Conservation (phyloP, 805 yeast genomes). For the Lachancea kluyveri region DNA sequence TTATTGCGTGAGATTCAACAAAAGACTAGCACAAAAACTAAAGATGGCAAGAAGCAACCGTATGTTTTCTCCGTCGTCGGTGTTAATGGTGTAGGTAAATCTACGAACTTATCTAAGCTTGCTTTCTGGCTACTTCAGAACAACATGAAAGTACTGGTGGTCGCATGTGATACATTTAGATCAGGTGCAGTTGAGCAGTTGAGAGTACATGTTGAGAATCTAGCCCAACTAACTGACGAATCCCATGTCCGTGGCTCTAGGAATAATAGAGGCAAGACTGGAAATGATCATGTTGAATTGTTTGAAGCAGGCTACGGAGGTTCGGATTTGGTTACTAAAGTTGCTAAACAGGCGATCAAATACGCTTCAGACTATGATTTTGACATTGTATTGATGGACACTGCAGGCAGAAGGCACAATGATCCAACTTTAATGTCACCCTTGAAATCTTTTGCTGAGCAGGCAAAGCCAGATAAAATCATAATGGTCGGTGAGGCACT, state of each 20-base stretch:
- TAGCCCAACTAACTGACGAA: constrained; percentile 57
- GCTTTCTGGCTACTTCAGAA: constrained; percentile 96
- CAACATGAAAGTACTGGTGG: constrained; percentile 76
- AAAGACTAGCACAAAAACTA: constrained; percentile 20
- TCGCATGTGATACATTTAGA: constrained; percentile 97
- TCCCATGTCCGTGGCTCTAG: constrained; percentile 32
- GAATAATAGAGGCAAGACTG: constrained; percentile 32
- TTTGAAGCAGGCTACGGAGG: constrained; percentile 97
- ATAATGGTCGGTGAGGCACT: constrained; percentile 98
- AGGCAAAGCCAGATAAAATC: constrained; percentile 92
- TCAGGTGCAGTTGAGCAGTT: constrained; percentile 99
- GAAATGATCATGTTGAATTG: constrained; percentile 51
- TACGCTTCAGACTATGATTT: constrained; percentile 62
- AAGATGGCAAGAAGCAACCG: constrained; percentile 43
- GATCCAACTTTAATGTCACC: constrained; percentile 95
- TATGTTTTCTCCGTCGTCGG: constrained; percentile 97
- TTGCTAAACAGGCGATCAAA: constrained; percentile 86
- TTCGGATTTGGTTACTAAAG: constrained; percentile 86
- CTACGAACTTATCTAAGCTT: constrained; percentile 87
- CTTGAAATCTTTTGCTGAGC: constrained; percentile 86
- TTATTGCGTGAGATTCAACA: constrained; percentile 72
- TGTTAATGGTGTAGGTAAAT: constrained; percentile 96
- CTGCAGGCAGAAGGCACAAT: constrained; percentile 96
- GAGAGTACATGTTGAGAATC: constrained; percentile 84
- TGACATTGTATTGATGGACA: constrained; percentile 88